Evolutionary conservation across 2,329 filamentous ascomycete species (phyloP), one percentile per base, ranked within the genome.

Genomic region (Macroventuria anomochaeta): DNA sequence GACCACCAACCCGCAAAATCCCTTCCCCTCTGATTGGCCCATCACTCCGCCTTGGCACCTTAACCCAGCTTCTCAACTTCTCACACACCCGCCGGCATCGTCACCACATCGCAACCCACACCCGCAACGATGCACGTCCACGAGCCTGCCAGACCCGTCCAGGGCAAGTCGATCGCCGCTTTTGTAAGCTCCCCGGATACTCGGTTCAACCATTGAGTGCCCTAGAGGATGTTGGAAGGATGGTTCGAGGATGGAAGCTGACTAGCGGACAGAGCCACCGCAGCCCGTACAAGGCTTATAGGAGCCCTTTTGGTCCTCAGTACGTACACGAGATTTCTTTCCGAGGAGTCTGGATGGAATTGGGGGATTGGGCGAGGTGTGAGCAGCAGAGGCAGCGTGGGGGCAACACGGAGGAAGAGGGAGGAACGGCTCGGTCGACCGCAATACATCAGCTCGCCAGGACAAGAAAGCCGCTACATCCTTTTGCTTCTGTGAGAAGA

Each of bases 271-370:
- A 71, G 68, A 65, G 62, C 59, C 59, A 63, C 57, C 69, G 76
- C 18, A 70, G 68, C 48, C 65, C 66, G 28, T 79, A 80, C 73
- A 73, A 79, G 69, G 77, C 80, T 57, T 85, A 83, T 74, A 74
- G 78, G 73, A 84, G 81, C 70, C 80, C 80, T 51, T 85, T 81
- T 68, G 83, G 81, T 49, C 84, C 84, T 57, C 79, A 83, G 83
- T 87, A 79, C 73, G 75, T 75, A 63, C 44, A 58, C 40, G 8
- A 31, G 23, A 46, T 58, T 36, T 38, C 44, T 54, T 57, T 41
- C 40, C 23, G 12, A 12, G 41, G 34, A 13, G n/a, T 18, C 20
- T n/a, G 29, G 51, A 42, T 37, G n/a, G 41, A 25, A 15, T 8
- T 36, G 17, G 47, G 8, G 31, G 41, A 28, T 4, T 21, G 31